phyloP scores from a whole-genome alignment of 2,329 filamentous ascomycete species.

The Pseudogymnoascus sp. region DNA sequence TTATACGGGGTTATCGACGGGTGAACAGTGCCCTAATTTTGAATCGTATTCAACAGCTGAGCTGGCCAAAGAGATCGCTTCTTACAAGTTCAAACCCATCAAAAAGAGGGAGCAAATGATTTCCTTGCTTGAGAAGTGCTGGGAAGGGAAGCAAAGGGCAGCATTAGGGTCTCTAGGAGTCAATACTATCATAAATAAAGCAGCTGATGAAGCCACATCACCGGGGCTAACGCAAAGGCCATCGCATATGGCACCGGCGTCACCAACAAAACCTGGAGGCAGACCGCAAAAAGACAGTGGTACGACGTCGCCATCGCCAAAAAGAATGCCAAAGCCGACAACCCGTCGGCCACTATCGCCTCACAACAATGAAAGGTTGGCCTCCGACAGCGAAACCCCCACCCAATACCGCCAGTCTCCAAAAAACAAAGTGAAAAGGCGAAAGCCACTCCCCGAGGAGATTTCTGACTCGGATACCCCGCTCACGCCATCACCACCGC shows the following conservation, averaged over 20 bases:
- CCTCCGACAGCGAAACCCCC: constrained; percentile 18
- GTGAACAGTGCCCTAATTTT: constrained; percentile 44
- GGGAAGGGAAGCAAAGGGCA: constrained; percentile 46
- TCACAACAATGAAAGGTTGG: constrained; percentile 13
- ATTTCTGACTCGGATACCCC: constrained; percentile 41
- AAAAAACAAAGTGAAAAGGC: constrained; percentile 21
- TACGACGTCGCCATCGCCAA: neutral
- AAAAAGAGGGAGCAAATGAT: constrained; percentile 63
- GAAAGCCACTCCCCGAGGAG: constrained; percentile 31
- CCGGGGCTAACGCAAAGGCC: neutral
- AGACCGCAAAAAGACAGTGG: constrained; percentile 33
- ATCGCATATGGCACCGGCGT: constrained; percentile 27
- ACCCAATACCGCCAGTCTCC: constrained; percentile 23
- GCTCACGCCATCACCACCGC: constrained; percentile 21
- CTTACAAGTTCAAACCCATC: constrained; percentile 65
- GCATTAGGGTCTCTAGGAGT: constrained; percentile 21
- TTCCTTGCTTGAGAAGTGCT: constrained; percentile 59
- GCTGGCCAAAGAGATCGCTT: constrained; percentile 50
- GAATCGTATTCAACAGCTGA: constrained; percentile 53
- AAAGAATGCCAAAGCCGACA: constrained; percentile 7
- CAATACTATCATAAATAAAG: constrained; percentile 15
- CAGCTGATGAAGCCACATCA: constrained; percentile 9
- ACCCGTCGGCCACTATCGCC: constrained; percentile 12
- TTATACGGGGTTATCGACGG: neutral
- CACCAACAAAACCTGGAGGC: constrained; percentile 32